phyloP scores from a whole-genome alignment of 2,329 filamentous ascomycete species.

The Fonsecaea pedrosoi region DNA sequence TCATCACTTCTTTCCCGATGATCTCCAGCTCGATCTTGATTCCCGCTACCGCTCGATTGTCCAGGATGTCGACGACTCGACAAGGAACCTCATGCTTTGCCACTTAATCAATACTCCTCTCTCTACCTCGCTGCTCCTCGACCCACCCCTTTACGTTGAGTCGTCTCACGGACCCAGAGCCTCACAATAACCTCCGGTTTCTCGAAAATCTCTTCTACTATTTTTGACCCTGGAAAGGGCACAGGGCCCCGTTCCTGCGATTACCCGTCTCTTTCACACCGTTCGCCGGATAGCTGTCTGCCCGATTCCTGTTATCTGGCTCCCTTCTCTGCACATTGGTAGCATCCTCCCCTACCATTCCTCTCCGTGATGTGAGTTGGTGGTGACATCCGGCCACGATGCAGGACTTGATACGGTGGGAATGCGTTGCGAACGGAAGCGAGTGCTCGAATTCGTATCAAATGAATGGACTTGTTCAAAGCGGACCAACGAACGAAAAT shows the following conservation, averaged over 20 bases:
- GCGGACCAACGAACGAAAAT: constrained; percentile 6
- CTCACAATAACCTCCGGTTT: neutral
- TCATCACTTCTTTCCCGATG: constrained; percentile 22
- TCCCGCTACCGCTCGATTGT: constrained; percentile 15
- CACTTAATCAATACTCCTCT: neutral
- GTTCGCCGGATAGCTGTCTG: neutral
- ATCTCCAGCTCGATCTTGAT: constrained; percentile 17
- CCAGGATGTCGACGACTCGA: neutral
- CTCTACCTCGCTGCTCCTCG: neutral
- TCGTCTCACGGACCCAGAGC: neutral
- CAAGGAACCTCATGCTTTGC: neutral
- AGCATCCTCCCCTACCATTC: constrained; percentile 15
- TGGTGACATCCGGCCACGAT: constrained; percentile 5
- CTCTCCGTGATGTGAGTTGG: neutral
- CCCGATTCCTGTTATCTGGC: neutral
- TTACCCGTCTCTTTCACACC: neutral
- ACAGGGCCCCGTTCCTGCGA: neutral
- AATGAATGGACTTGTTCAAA: constrained; percentile 18
- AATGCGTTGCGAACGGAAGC: constrained; percentile 18
- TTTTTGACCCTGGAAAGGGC: neutral
- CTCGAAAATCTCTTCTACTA: neutral
- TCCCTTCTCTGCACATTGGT: neutral
- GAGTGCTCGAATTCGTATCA: constrained; percentile 25
- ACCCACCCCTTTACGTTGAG: neutral
- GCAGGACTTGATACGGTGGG: neutral